These are phyloP conservation scores for Trifolium subterraneum DNA, from an alignment of 306 rosid species.

Conservation along the genomic window DNA sequence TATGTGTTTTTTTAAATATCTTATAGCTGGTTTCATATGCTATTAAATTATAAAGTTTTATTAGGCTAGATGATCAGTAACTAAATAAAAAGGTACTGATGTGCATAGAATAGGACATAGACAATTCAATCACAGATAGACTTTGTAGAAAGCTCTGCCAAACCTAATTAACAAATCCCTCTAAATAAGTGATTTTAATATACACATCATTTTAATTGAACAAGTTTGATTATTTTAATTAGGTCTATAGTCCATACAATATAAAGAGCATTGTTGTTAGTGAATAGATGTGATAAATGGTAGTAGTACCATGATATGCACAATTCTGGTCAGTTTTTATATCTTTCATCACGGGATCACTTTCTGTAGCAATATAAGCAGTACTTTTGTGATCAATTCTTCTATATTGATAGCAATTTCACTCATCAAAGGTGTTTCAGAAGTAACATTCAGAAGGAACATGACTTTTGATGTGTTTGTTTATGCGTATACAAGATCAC, in stretches of 20 bases:
- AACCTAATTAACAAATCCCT: slow-evolving; percentile 4
- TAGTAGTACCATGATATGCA: background rate
- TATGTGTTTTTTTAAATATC: background rate
- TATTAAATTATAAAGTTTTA: slow-evolving; percentile 26
- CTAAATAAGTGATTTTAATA: background rate
- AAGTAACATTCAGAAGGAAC: no score
- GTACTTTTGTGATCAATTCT: background rate
- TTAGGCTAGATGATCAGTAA: slow-evolving; percentile 15
- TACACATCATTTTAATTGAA: background rate
- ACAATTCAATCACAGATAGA: slow-evolving; percentile 10
- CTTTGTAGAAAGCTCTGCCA: slow-evolving; percentile 3
- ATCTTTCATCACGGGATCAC: background rate
- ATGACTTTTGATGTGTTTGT: no score
- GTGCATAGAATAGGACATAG: slow-evolving; percentile 37
- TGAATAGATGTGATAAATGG: background rate
- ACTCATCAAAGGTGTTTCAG: no score
- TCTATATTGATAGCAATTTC: background rate
- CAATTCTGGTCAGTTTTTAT: background rate
- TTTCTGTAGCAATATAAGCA: background rate
- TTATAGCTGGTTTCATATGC: background rate
- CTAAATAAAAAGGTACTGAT: slow-evolving; percentile 24
- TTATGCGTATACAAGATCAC: no score
- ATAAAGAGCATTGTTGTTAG: background rate
- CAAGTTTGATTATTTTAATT: background rate
- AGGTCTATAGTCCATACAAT: background rate